phyloP scores from a whole-genome alignment of 176 grass and related monocot genomes.

The Carex parvula region DNA sequence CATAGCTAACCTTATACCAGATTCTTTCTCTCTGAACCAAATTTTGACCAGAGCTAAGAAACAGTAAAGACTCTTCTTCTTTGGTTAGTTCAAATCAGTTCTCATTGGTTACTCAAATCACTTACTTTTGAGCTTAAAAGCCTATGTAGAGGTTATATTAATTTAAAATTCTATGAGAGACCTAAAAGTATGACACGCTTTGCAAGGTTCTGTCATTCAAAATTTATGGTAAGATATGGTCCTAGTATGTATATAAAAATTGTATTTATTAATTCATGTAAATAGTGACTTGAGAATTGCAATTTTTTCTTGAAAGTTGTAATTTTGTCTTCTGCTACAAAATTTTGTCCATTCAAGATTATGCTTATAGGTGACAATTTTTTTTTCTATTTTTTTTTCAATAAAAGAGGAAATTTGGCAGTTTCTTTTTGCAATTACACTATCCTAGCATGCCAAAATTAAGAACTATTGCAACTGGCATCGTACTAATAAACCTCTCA shows the following conservation, averaged over 20 bases:
- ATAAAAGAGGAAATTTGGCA: no score
- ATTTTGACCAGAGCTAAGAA: not conserved
- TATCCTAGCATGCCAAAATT: no score
- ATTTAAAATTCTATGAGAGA: not conserved
- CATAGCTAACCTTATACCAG: not conserved
- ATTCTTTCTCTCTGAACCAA: conserved; percentile 10
- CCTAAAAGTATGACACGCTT: not conserved
- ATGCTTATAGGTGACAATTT: not conserved
- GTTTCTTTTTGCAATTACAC: no score
- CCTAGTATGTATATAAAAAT: not conserved
- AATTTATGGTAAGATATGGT: not conserved
- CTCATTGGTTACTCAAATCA: conserved; percentile 28
- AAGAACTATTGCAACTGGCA: no score
- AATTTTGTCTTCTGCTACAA: not conserved
- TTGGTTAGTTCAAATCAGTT: conserved; percentile 18
- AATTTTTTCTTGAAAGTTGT: not conserved
- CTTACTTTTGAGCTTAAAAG: not conserved
- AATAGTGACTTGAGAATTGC: not conserved
- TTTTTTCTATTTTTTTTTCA: no score
- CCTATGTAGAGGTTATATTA: conserved; percentile 8
- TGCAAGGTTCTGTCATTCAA: conserved; percentile 1
- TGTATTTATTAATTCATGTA: not conserved
- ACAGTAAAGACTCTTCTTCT: conserved; percentile 22
- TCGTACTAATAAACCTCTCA: no score
- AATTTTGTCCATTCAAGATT: not conserved